Percentiles rank a stretch among this genome's conserved stretches.
phyloP scores from a whole-genome alignment of 129 eudicot species.

The Flaveria trinervia region DNA sequence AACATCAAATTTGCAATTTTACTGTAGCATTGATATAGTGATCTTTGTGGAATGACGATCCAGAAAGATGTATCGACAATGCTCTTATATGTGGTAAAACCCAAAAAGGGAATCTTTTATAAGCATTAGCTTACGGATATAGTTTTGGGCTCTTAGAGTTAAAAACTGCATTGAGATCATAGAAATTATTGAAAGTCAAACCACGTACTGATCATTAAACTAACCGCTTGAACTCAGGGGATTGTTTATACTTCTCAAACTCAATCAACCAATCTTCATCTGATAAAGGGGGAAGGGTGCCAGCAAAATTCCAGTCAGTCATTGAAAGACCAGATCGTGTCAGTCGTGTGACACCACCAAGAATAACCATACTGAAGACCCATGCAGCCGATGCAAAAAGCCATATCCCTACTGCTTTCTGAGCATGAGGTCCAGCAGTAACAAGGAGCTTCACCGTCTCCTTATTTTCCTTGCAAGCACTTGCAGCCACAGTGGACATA shows the following conservation, averaged over 20 bases:
- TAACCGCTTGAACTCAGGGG: slow-evolving; percentile 96
- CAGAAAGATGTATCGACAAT: slow-evolving; percentile 46
- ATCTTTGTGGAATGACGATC: slow-evolving; percentile 43
- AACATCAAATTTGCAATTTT: slow-evolving; percentile 31
- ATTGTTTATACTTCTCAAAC: slow-evolving; percentile 95
- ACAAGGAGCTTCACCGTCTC: slow-evolving; percentile 72
- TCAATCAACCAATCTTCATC: slow-evolving; percentile 83
- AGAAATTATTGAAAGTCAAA: slow-evolving; percentile 3
- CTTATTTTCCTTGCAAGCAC: slow-evolving; percentile 47
- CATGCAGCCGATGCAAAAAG: slow-evolving; percentile 95
- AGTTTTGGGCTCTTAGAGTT: slow-evolving; percentile 7
- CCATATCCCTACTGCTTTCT: slow-evolving; percentile 90
- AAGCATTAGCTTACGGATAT: neutral
- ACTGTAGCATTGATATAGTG: slow-evolving; percentile 40
- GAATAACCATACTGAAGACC: slow-evolving; percentile 97
- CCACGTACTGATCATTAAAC: slow-evolving; percentile 44
- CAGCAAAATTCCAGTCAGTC: slow-evolving; percentile 98
- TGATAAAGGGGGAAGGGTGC: slow-evolving; percentile 86
- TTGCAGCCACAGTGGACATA: slow-evolving; percentile 56
- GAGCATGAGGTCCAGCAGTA: slow-evolving; percentile 93
- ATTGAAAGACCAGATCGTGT: slow-evolving; percentile 94
- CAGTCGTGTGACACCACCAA: slow-evolving; percentile 89
- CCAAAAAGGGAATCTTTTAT: neutral
- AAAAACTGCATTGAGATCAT: slow-evolving; percentile 14
- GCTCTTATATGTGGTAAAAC: slow-evolving; percentile 17